Base-by-base conservation (phyloP, 768 basidiomycete species). In the Termitomyces sp. region DNA sequence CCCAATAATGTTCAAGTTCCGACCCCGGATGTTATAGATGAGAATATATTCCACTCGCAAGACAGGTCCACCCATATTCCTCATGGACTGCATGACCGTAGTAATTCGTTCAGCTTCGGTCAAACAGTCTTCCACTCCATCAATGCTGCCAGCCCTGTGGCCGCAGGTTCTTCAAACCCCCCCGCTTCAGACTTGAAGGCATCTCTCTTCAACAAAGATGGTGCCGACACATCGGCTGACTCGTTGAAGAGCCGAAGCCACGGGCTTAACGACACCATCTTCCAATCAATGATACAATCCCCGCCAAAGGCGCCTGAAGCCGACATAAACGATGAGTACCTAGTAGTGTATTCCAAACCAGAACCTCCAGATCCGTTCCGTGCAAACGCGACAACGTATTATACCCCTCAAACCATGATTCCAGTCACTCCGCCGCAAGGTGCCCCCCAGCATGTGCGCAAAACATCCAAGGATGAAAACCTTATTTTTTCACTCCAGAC, bases 401-500 rank as follows among this genome's bases (percentile, higher is more conserved):
- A 89, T 65, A 87, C 87, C 0, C 86, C 88, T 1, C 87, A 87
- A 58, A 82, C 83, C 7, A 81, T 86, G 75, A 84, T 87, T 26
- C 87, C 89, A 0, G 75, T 78, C 0, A 86, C 88, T 0, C 87
- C 89, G 20, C 82, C 84, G 0, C 72, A 74, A 36, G 73, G 74
- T n/a, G 48, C 56, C 4, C 60, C 64, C 12, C 67, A 64, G 4
- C 87, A 87, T 61, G 71, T 72, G 6, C 79, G 87, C 42, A 85
- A 78, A 59, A 79, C 83, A 0, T 90, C 88, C 4, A 85, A 83
- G 58, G 88, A 88, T 59, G 87, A 90, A 58, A 85, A 79, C 62
- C 66, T 86, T 31, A 88, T 92, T 34, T 83, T 82, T 67, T 86
- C 84, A 8, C 75, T 93, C 24, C 86, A 88, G 66, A 87, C 88